phyloP scores from a whole-genome alignment of 2,329 filamentous ascomycete species.

The Colletotrichum liaoningense region DNA sequence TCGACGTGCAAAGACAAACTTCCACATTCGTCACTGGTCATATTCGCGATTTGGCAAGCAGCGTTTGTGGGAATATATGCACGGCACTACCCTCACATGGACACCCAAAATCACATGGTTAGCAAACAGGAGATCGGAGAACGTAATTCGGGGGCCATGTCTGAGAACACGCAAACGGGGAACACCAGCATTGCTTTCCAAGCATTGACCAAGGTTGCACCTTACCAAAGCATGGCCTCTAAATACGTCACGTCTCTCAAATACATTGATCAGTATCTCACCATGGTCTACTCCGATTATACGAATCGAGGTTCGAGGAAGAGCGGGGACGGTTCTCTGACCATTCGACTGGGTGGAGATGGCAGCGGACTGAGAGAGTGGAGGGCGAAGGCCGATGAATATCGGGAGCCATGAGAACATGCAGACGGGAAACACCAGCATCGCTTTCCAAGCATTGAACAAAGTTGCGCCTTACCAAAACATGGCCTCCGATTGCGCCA shows the following conservation, averaged over 20 bases:
- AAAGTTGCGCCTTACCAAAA: constrained; percentile 62
- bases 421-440: constrained; percentile 55
- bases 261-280: constrained; percentile 65
- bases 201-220: constrained; percentile 63
- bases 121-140: constrained; percentile 48
- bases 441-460: constrained; percentile 61
- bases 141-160: constrained; percentile 37
- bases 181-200: constrained; percentile 61
- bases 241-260: constrained; percentile 65
- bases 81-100: constrained; percentile 76
- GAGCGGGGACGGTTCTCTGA: constrained; percentile 47
- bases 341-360: constrained; percentile 53
- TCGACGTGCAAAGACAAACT: constrained; percentile 70
- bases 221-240: constrained; percentile 65
- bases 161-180: constrained; percentile 49
- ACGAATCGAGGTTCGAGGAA: constrained; percentile 39
- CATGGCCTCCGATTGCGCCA: too few species aligned
- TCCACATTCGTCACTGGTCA: constrained; percentile 74
- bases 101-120: constrained; percentile 65
- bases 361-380: constrained; percentile 68
- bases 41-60: constrained; percentile 76
- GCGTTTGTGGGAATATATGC: constrained; percentile 75
- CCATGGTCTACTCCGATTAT: constrained; percentile 53
- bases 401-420: too few species aligned
- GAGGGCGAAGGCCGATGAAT: constrained; percentile 52